Conservation (phyloP, 2,329 filamentous ascomycete species). For the Ophiostoma sp. region DNA sequence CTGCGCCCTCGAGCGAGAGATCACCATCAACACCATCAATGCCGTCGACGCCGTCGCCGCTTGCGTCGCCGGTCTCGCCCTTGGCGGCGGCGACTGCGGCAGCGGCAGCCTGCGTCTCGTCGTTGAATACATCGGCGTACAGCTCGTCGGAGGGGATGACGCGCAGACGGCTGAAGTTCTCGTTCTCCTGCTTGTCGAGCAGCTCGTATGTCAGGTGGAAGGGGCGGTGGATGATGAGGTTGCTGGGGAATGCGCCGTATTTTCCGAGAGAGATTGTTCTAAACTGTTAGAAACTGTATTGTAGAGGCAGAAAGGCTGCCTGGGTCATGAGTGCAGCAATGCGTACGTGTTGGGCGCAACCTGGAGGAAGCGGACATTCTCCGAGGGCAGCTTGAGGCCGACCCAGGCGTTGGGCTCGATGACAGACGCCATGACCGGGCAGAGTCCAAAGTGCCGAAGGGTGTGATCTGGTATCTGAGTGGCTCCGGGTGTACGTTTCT, state of each 20-base stretch:
- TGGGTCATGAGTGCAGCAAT: background rate
- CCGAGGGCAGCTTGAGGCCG: conserved; percentile 54
- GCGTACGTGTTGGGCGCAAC: conserved; percentile 55
- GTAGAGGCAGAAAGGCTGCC: too few relatives aligned
- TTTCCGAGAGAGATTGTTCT: conserved; percentile 87
- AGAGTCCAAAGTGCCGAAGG: background rate
- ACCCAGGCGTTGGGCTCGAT: conserved; percentile 57
- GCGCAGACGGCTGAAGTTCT: conserved; percentile 63
- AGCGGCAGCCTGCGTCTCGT: conserved; percentile 30
- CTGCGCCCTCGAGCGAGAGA: conserved; percentile 32
- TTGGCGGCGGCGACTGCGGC: conserved; percentile 31
- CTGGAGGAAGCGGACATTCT: conserved; percentile 52
- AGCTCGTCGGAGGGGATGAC: conserved; percentile 76
- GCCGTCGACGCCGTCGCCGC: background rate
- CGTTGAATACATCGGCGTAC: conserved; percentile 68
- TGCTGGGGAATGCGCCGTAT: conserved; percentile 84
- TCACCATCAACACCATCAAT: background rate
- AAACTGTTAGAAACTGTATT: conserved; percentile 11
- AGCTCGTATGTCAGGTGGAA: conserved; percentile 91
- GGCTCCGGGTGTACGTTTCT: background rate
- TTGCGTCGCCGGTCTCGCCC: background rate
- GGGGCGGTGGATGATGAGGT: conserved; percentile 83
- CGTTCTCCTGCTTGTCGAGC: conserved; percentile 61
- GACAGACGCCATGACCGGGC: conserved; percentile 29
- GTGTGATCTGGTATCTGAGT: background rate